A percentile compares a stretch with the other conserved stretches of the same genome.
These are phyloP conservation scores for Mrakia frigida DNA, from an alignment of 768 basidiomycete genomes.

Conservation along the genomic window DNA sequence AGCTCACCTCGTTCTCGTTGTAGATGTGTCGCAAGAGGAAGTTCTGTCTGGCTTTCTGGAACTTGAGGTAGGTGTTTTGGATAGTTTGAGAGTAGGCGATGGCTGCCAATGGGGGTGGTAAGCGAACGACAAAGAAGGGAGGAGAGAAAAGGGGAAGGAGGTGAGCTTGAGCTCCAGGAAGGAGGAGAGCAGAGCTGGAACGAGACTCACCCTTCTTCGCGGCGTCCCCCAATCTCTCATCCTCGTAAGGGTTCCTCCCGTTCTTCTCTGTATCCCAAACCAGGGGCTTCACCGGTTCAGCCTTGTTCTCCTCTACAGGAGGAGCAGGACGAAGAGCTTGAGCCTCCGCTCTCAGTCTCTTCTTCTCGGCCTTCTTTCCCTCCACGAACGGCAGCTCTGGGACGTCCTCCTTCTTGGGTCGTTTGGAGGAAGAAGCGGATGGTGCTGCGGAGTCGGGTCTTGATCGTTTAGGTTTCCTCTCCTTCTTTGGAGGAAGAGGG, in stretches of 20 bases:
- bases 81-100: conserved; percentile 13
- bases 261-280: conserved; percentile 4
- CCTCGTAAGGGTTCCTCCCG: conserved; percentile 10
- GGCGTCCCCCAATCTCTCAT: background rate
- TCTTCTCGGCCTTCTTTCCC: conserved; percentile 14
- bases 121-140: background rate
- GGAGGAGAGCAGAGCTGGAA: too few species aligned
- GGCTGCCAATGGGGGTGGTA: background rate
- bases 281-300: background rate
- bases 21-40: background rate
- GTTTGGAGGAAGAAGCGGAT: background rate
- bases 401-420: background rate
- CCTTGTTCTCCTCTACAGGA: background rate
- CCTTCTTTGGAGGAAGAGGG: conserved; percentile 6
- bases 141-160: background rate
- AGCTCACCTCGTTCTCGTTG: background rate
- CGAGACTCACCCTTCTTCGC: conserved; percentile 15
- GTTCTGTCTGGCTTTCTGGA: conserved; percentile 1
- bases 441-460: background rate
- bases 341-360: background rate
- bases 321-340: background rate
- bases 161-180: background rate
- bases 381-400: background rate
- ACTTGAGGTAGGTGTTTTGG: background rate
- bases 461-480: background rate